Evolutionary conservation across 2,329 filamentous ascomycete genomes (phyloP).

Genomic region (Rhynchosporium graminicola): DNA sequence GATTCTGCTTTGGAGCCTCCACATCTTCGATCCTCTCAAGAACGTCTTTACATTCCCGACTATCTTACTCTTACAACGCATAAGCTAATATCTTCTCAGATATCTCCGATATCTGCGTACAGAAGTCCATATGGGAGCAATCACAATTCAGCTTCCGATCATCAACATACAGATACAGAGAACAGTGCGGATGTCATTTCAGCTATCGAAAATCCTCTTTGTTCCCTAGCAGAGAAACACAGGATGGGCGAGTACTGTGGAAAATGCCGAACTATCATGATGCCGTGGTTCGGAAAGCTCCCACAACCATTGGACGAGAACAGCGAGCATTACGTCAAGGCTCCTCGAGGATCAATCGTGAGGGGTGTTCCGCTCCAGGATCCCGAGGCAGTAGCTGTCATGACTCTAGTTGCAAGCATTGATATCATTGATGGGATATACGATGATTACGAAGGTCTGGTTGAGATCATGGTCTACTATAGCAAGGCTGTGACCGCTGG

Average conservation of each 20-base stretch:
- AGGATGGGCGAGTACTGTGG: background rate
- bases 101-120: too few species aligned
- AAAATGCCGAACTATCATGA: background rate
- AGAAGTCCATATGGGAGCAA: too few species aligned
- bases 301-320: background rate
- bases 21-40: too few species aligned
- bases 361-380: background rate
- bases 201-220: background rate
- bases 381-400: slow-evolving; percentile 3
- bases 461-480: slow-evolving; percentile 1
- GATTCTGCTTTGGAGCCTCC: too few species aligned
- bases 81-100: too few species aligned
- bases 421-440: background rate
- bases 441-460: slow-evolving; percentile 1
- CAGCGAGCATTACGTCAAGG: background rate
- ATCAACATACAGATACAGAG: background rate
- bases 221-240: background rate
- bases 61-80: too few species aligned
- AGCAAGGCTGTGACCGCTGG: slow-evolving; percentile 7
- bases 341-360: background rate
- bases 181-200: background rate
- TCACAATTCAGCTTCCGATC: background rate
- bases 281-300: slow-evolving; percentile 9
- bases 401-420: slow-evolving; percentile 3
- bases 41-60: too few species aligned